Percentiles rank a stretch among this genome's conserved stretches.
These are phyloP conservation scores for Tetracentron sinense DNA, from an alignment of 164 flowering plant genomes.

Conservation along the genomic window DNA sequence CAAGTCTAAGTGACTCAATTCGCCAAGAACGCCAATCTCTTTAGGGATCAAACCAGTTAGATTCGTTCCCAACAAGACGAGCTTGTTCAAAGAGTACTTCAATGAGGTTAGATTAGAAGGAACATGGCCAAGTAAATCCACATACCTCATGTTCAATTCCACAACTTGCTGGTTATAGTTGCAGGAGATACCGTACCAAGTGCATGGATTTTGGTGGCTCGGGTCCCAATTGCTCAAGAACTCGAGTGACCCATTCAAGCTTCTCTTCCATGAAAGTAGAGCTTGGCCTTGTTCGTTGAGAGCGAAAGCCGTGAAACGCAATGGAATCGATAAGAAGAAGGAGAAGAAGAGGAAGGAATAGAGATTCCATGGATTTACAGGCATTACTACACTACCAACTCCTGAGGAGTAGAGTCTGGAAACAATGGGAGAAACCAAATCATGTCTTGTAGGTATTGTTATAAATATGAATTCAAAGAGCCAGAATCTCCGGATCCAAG, in stretches of 20 bases:
- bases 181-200: slow-evolving; percentile 66
- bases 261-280: slow-evolving; percentile 58
- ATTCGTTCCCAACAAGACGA: slow-evolving; percentile 2
- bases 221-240: slow-evolving; percentile 46
- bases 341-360: slow-evolving; percentile 15
- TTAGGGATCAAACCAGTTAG: slow-evolving; percentile 8
- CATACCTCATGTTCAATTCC: slow-evolving; percentile 43
- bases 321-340: slow-evolving; percentile 12
- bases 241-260: slow-evolving; percentile 36
- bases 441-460: slow-evolving; percentile 65
- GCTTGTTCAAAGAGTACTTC: slow-evolving; percentile 6
- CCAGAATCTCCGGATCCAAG: slow-evolving; percentile 91
- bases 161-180: slow-evolving; percentile 36
- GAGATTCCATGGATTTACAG: slow-evolving; percentile 23
- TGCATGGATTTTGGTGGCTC: slow-evolving; percentile 42
- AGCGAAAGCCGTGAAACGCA: slow-evolving; percentile 21
- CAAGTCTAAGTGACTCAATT: neutral
- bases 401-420: slow-evolving; percentile 24
- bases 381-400: slow-evolving; percentile 25
- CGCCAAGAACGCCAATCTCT: slow-evolving; percentile 5
- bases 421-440: slow-evolving; percentile 41
- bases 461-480: slow-evolving; percentile 25
- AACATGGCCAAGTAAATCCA: slow-evolving; percentile 51
- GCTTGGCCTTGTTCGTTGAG: slow-evolving; percentile 57
- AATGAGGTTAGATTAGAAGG: slow-evolving; percentile 47